These are phyloP conservation scores for Cronartium quercuum DNA, from an alignment of 1,284 basidiomycete genomes.

Conservation along the genomic window DNA sequence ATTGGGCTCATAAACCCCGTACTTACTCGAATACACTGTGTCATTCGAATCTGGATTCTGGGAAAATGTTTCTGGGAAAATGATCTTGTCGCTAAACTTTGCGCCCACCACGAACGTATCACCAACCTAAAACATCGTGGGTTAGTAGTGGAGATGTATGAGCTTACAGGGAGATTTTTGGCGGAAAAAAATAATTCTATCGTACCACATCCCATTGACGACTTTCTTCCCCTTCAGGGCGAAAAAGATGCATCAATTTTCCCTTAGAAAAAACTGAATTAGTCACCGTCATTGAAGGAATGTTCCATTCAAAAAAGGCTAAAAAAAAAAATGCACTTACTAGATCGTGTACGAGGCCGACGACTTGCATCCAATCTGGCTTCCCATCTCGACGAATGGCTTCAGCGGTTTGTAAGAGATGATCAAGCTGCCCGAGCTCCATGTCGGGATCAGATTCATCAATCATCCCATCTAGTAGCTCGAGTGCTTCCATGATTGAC, in stretches of 20 bases:
- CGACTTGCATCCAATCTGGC: slow-evolving; percentile 61
- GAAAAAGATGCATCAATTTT: background rate
- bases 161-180: background rate
- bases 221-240: background rate
- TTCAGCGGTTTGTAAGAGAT: slow-evolving; percentile 83
- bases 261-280: background rate
- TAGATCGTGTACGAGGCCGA: slow-evolving; percentile 79
- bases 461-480: slow-evolving; percentile 76
- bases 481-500: slow-evolving; percentile 79
- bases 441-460: slow-evolving; percentile 84
- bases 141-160: background rate
- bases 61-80: slow-evolving; percentile 50
- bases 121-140: background rate
- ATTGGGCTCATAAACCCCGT: slow-evolving; percentile 72
- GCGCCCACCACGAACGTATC: background rate
- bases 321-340: slow-evolving; percentile 45
- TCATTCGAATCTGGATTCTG: slow-evolving; percentile 70
- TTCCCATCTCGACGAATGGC: slow-evolving; percentile 81
- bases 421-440: slow-evolving; percentile 74
- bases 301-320: background rate
- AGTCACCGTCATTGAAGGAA: too few species aligned
- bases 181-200: background rate
- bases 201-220: background rate
- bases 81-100: background rate
- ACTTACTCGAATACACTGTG: slow-evolving; percentile 67